Conservation (phyloP, 2,329 filamentous ascomycete genomes). For the Botrytis elliptica region DNA sequence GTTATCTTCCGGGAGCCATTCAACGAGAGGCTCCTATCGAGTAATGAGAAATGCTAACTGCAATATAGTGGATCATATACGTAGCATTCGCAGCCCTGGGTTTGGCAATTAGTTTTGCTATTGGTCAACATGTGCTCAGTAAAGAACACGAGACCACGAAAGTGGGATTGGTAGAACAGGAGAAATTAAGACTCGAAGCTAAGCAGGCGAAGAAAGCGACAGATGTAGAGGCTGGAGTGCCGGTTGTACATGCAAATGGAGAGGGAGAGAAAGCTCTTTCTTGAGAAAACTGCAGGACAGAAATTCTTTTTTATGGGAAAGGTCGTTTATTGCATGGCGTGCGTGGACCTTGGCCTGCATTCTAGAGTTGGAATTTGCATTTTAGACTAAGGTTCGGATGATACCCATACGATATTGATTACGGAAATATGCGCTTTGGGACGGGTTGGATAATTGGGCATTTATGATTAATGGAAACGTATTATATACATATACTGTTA, state of each 20-base stretch:
- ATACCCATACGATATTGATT: not conserved
- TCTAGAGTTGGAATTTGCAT: not conserved
- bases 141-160: constrained; percentile 52
- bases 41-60: not conserved
- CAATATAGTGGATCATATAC: constrained; percentile 36
- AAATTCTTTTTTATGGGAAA: not conserved
- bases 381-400: not conserved
- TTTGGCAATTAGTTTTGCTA: constrained; percentile 45
- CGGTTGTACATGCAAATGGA: not conserved
- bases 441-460: not conserved
- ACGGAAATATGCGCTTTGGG: not conserved
- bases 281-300: not conserved
- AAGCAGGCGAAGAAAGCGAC: constrained; percentile 24
- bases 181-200: constrained; percentile 27
- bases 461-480: not conserved
- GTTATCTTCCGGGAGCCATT: not conserved
- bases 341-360: not conserved
- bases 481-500: not conserved
- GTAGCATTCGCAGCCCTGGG: constrained; percentile 36
- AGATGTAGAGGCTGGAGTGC: constrained; percentile 16
- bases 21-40: not conserved
- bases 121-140: constrained; percentile 46
- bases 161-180: constrained; percentile 44
- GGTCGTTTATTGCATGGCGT: not conserved
- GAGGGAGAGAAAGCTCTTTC: constrained; percentile 8